Percentiles rank a stretch among this genome's conserved stretches.
Conservation (phyloP, 257 asterid species). For the Ilex asprella region DNA sequence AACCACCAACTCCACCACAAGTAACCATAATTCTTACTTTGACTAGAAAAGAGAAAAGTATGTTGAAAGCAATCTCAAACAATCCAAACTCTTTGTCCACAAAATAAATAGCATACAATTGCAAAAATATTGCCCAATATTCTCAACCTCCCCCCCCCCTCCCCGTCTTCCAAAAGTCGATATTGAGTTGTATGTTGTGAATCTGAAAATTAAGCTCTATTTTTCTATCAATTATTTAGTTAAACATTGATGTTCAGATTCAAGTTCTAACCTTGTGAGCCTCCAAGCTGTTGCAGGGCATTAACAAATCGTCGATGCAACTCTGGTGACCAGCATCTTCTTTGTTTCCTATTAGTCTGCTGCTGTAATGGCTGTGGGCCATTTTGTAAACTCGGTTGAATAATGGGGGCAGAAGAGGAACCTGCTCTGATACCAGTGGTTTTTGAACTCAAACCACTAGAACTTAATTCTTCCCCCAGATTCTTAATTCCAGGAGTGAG, state of each 20-base stretch:
- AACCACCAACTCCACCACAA: too few species aligned
- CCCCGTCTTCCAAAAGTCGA: too few species aligned
- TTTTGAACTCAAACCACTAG: constrained; percentile 34
- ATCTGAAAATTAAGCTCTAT: background rate
- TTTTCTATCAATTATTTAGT: background rate
- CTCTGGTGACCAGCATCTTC: constrained; percentile 96
- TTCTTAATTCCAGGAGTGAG: constrained; percentile 49
- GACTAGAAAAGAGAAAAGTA: too few species aligned
- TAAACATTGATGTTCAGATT: background rate
- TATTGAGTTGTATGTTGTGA: background rate
- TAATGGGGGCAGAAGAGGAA: constrained; percentile 40
- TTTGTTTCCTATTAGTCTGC: constrained; percentile 54
- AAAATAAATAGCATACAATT: too few species aligned
- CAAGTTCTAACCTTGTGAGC: constrained; percentile 48
- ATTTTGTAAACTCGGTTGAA: constrained; percentile 29
- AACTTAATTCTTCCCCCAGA: constrained; percentile 36
- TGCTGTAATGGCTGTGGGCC: constrained; percentile 19
- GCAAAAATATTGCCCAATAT: background rate
- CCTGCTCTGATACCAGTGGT: constrained; percentile 38
- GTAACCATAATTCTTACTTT: too few species aligned
- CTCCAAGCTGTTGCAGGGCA: constrained; percentile 74
- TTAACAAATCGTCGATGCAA: constrained; percentile 70
- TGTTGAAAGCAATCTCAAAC: too few species aligned
- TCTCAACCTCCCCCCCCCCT: too few species aligned
- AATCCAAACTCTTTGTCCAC: too few species aligned